Evolutionary conservation across 345 rosid species (phyloP), one percentile per base, ranked within the genome.

Genomic region (Bretschneidera sinensis): DNA sequence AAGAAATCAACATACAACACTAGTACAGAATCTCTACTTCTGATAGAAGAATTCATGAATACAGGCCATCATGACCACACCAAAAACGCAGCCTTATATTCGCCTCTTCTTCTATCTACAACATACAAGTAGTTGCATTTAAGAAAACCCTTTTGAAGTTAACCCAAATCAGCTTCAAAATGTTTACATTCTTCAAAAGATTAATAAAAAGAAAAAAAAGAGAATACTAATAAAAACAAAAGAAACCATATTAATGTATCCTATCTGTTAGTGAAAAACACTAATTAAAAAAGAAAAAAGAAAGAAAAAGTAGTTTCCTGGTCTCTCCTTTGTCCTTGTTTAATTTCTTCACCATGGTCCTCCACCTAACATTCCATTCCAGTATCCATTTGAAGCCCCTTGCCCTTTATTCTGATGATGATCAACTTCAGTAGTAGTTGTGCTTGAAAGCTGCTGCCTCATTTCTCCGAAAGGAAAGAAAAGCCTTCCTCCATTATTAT

Each of bases 351-450:
- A 74, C 77, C 83, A 76, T 43, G 80, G 65, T 76, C 80, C 80
- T 19, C 77, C 79, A 48, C 77, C 79, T 22, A 77, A 49, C 72
- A 67, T 48, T 45, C 82, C 85, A 70, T 64, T 75, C 85, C 85
- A 81, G 48, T 74, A 81, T 23, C 76, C 80, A 39, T 57, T 59
- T 48, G 85, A 63, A 72, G 55, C 51, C 25, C 72, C 83, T 58
- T 73, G 76, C 59, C 74, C 81, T 56, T 74, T 82, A 33, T 64
- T 81, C 25, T 70, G 21, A n/a, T n/a, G n/a, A n/a, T 54, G 71
- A 66, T 79, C 74, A 34, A 64, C 69, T 62, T 66, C 86, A n/a
- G 43, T 23, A 20, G 11, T 7, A 48, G 23, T 61, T 43, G 77
- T 20, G 61, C 51, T 62, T 19, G 80, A 48, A 59, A 71, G 64